Evolutionary conservation across 1,139 yeast species (phyloP).

Genomic region (Geotrichum klebahnii): DNA sequence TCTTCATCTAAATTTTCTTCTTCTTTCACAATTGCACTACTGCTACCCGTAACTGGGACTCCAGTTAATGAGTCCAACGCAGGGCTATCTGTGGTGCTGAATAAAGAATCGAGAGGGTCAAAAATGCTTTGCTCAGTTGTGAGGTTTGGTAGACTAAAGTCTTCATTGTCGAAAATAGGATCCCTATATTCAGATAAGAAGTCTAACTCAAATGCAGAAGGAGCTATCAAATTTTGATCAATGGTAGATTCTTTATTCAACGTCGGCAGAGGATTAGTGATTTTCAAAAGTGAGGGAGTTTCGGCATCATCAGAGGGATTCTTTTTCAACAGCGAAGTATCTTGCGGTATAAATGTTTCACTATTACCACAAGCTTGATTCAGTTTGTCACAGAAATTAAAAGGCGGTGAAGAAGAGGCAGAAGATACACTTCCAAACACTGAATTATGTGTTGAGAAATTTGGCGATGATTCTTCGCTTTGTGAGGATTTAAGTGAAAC

Average conservation of each 20-base stretch:
- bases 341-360: conserved; percentile 53
- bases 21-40: neutral
- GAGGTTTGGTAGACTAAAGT: conserved; percentile 8
- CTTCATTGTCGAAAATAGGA: conserved; percentile 33
- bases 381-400: conserved; percentile 62
- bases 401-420: conserved; percentile 5
- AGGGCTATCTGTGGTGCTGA: conserved; percentile 42
- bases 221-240: conserved; percentile 21
- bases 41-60: neutral
- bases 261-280: neutral
- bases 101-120: conserved; percentile 17
- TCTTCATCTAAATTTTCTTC: conserved; percentile 28
- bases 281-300: too few relatives aligned
- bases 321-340: neutral
- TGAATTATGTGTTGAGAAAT: neutral
- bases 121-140: conserved; percentile 18
- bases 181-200: conserved; percentile 38
- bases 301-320: too few relatives aligned
- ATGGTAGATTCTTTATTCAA: neutral
- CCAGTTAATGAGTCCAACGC: conserved; percentile 38
- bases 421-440: conserved; percentile 14
- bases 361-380: conserved; percentile 79
- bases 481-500: neutral
- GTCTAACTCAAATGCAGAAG: conserved; percentile 34
- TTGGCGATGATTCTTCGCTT: neutral